Evolutionary conservation across 1,284 basidiomycete genomes (phyloP).

Genomic region (Rhodotorula sp.): DNA sequence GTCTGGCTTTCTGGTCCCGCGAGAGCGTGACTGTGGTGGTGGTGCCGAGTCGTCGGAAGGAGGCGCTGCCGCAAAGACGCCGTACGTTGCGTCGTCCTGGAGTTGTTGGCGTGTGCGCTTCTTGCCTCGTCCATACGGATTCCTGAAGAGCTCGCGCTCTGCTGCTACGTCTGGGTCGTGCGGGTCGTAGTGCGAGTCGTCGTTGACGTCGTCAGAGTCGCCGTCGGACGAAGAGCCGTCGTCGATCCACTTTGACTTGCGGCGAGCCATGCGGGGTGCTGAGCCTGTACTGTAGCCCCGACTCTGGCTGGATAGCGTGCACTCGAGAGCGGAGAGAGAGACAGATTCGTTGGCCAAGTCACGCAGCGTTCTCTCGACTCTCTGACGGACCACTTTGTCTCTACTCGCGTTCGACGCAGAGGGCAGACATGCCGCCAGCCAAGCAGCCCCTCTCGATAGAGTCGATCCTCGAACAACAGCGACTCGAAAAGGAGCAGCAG

Average conservation of each 20-base stretch:
- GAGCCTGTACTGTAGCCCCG: not conserved
- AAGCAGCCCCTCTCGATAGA: constrained; percentile 60
- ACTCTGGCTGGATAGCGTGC: not conserved
- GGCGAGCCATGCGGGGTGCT: constrained; percentile 63
- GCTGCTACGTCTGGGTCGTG: constrained; percentile 59
- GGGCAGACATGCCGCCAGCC: constrained; percentile 10
- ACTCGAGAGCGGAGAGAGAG: not conserved
- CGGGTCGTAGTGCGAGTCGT: constrained; percentile 51
- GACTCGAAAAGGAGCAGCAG: constrained; percentile 79
- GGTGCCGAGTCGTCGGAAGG: constrained; percentile 54
- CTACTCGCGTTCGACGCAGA: not conserved
- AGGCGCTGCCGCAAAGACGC: constrained; percentile 63
- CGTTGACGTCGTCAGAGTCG: constrained; percentile 53
- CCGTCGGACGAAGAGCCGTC: constrained; percentile 54
- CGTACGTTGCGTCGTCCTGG: constrained; percentile 76
- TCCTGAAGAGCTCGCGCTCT: constrained; percentile 73
- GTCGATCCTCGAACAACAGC: constrained; percentile 77
- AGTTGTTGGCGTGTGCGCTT: constrained; percentile 59
- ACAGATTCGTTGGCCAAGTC: not conserved
- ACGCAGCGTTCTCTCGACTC: not conserved
- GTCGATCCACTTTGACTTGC: constrained; percentile 74
- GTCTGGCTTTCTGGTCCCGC: constrained; percentile 52
- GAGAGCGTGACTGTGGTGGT: constrained; percentile 59
- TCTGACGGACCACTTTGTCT: not conserved
- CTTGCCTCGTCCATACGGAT: constrained; percentile 66